Evolutionary conservation across 2,329 filamentous ascomycete species (phyloP).

Genomic region (Neonectria faginata): DNA sequence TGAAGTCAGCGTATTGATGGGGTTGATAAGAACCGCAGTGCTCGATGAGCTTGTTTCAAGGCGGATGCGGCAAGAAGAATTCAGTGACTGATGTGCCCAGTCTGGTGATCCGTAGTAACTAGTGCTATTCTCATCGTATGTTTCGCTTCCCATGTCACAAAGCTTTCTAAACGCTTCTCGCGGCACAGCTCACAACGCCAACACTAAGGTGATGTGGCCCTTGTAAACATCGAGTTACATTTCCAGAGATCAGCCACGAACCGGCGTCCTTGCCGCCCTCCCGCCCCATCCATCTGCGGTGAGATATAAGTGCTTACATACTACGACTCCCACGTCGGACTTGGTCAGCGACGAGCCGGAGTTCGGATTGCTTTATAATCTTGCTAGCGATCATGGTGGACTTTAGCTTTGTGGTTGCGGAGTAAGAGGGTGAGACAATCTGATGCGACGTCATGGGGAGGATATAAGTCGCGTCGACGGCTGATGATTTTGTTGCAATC

Average conservation of each 20-base stretch:
- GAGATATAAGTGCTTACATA: constrained; percentile 27
- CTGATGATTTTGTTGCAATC: neutral
- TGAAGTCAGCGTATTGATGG: neutral
- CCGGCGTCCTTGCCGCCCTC: neutral
- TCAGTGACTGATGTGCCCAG: no score
- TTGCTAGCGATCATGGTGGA: neutral
- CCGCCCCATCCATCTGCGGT: neutral
- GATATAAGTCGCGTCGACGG: neutral
- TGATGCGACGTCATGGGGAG: neutral
- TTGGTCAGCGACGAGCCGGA: neutral
- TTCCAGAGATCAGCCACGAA: neutral
- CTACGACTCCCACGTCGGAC: neutral
- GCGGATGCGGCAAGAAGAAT: no score
- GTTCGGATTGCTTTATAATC: neutral
- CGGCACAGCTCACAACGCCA: neutral
- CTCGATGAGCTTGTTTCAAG: no score
- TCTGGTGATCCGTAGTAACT: no score
- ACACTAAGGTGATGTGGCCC: neutral
- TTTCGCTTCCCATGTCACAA: no score
- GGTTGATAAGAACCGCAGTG: no score
- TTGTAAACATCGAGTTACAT: neutral
- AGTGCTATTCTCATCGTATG: no score
- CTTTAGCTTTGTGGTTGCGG: neutral
- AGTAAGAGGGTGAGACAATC: neutral
- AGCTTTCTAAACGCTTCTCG: neutral